These are phyloP conservation scores for Myxozyma udenii DNA, from an alignment of 805 yeast genomes.

Conservation along the genomic window DNA sequence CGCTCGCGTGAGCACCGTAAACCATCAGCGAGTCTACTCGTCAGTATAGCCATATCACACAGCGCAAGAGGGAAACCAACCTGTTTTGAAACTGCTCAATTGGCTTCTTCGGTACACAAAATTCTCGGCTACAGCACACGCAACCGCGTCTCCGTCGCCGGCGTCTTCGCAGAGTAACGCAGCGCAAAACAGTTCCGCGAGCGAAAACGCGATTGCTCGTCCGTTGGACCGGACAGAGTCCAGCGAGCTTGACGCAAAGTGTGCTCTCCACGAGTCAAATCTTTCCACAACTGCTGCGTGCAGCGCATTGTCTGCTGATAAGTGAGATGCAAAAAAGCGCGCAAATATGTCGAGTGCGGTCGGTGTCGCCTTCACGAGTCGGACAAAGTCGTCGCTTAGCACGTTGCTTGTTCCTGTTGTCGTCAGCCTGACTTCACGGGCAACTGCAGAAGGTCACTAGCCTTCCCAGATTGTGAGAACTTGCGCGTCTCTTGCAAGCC, in stretches of 20 bases:
- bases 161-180: constrained; percentile 19
- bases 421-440: background rate
- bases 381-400: constrained; percentile 32
- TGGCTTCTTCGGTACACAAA: no score
- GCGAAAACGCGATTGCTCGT: constrained; percentile 6
- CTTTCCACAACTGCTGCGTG: background rate
- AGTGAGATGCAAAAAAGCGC: background rate
- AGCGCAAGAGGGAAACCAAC: no score
- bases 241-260: constrained; percentile 2
- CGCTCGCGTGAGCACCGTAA: no score
- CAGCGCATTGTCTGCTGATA: background rate
- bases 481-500: constrained; percentile 35
- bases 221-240: constrained; percentile 13
- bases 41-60: no score
- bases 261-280: constrained; percentile 5
- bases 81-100: no score
- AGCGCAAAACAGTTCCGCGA: constrained; percentile 14
- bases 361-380: constrained; percentile 15
- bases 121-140: constrained; percentile 20
- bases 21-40: no score
- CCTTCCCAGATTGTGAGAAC: constrained; percentile 39
- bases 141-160: constrained; percentile 14
- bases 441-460: background rate
- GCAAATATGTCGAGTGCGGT: background rate
- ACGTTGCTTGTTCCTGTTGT: constrained; percentile 36